These are phyloP conservation scores for Biscogniauxia mediterranea DNA, from an alignment of 2,329 filamentous ascomycete species.

Conservation along the genomic window DNA sequence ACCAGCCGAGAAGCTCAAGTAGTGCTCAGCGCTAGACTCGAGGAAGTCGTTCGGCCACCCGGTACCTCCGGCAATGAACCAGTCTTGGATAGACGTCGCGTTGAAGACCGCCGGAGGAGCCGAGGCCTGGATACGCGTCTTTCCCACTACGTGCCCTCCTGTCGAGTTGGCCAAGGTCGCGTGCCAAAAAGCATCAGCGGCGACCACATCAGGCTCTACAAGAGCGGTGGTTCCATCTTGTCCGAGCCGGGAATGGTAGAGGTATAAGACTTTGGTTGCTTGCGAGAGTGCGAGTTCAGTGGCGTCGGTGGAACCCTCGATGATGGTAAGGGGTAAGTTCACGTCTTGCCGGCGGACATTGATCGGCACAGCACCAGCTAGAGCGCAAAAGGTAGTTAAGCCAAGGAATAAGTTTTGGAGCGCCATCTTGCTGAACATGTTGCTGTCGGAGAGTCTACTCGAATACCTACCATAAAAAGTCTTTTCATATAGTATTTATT, in stretches of 20 bases:
- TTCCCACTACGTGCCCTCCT: not conserved
- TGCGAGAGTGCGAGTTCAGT: not conserved
- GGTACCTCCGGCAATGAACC: conserved; percentile 4
- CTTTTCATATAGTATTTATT: not conserved
- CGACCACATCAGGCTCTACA: not conserved
- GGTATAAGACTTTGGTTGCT: not conserved
- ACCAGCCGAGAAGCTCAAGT: conserved; percentile 1
- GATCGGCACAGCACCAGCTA: conserved; percentile 1
- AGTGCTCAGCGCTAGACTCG: conserved; percentile 4
- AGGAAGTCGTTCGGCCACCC: conserved; percentile 8
- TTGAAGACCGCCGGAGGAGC: not conserved
- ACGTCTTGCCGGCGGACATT: not conserved
- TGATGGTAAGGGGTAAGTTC: conserved; percentile 2
- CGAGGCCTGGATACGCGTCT: conserved; percentile 2
- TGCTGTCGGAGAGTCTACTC: not conserved
- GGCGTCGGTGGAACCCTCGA: conserved; percentile 2
- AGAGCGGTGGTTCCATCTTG: conserved; percentile 1
- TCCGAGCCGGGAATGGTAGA: conserved; percentile 2
- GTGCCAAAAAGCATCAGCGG: conserved; percentile 8
- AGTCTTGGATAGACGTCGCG: conserved; percentile 1
- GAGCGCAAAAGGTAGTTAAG: not conserved
- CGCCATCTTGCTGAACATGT: conserved; percentile 1
- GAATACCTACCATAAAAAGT: not conserved
- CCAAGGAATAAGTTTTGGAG: not conserved
- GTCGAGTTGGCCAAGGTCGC: not conserved